A percentile compares a stretch with the other conserved stretches of the same genome.
Conservation (phyloP, 2,329 filamentous ascomycete genomes). For the Diaporthe sp. region DNA sequence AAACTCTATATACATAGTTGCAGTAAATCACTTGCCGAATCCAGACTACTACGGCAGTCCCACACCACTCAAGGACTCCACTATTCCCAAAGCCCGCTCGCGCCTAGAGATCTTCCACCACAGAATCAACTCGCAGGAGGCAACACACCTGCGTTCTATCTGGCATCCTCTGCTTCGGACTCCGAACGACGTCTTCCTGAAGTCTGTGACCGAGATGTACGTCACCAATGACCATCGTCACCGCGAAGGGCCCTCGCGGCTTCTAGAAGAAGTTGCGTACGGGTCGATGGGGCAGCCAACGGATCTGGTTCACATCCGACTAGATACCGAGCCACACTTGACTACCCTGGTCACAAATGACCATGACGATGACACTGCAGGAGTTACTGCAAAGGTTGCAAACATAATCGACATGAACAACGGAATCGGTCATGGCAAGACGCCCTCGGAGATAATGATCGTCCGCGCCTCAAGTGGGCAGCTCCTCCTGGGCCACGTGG, state of each 20-base stretch:
- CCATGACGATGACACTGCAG: slow-evolving; percentile 37
- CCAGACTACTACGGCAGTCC: background rate
- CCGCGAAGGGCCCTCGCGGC: slow-evolving; percentile 60
- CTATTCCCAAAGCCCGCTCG: slow-evolving; percentile 59
- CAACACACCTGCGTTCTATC: slow-evolving; percentile 66
- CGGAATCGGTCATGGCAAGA: slow-evolving; percentile 65
- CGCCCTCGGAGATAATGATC: slow-evolving; percentile 58
- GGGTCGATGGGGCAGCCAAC: slow-evolving; percentile 60
- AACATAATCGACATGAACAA: slow-evolving; percentile 61
- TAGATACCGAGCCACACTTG: background rate
- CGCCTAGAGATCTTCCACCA: slow-evolving; percentile 72
- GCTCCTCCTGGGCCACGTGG: slow-evolving; percentile 58
- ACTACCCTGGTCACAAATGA: background rate
- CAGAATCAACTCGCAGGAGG: slow-evolving; percentile 56
- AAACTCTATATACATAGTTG: background rate
- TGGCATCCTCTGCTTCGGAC: slow-evolving; percentile 66
- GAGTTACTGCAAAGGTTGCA: slow-evolving; percentile 60
- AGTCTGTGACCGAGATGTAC: slow-evolving; percentile 63
- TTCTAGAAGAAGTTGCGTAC: slow-evolving; percentile 61
- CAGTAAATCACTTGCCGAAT: background rate
- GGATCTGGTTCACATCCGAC: slow-evolving; percentile 59
- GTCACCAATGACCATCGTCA: slow-evolving; percentile 74
- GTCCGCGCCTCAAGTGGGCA: slow-evolving; percentile 60
- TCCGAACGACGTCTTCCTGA: slow-evolving; percentile 70
- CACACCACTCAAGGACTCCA: background rate